These are phyloP conservation scores for Penicillium silybi DNA, from an alignment of 495 filamentous ascomycete genomes.

Conservation along the genomic window DNA sequence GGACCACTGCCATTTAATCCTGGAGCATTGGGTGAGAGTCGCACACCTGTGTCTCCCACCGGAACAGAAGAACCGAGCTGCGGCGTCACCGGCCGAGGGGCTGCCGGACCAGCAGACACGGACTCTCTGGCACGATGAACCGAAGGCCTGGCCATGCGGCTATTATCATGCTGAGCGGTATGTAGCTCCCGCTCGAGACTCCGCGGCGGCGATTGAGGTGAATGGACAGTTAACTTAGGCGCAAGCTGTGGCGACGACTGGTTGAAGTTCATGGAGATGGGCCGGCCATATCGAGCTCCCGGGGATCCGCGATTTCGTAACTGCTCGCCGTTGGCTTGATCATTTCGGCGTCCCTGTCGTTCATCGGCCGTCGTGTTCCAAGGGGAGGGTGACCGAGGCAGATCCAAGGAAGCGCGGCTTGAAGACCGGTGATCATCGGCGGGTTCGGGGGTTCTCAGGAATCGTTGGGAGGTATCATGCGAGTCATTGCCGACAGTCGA, in stretches of 20 bases:
- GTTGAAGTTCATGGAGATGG: slow-evolving; percentile 49
- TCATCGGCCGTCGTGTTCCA: slow-evolving; percentile 34
- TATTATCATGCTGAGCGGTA: slow-evolving; percentile 18
- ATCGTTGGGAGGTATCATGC: slow-evolving; percentile 31
- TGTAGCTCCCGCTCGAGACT: slow-evolving; percentile 12
- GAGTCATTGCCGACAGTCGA: slow-evolving; percentile 27
- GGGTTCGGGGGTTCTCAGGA: slow-evolving; percentile 37
- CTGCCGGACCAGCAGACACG: slow-evolving; percentile 35
- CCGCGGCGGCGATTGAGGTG: slow-evolving; percentile 70
- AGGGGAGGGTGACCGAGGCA: slow-evolving; percentile 45
- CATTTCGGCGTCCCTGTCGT: slow-evolving; percentile 17
- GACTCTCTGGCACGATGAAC: slow-evolving; percentile 26
- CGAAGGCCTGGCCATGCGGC: slow-evolving; percentile 24
- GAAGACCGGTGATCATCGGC: slow-evolving; percentile 44
- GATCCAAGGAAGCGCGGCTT: slow-evolving; percentile 47
- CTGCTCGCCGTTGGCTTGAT: slow-evolving; percentile 19
- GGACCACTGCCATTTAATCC: slow-evolving; percentile 20
- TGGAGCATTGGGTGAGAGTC: slow-evolving; percentile 46
- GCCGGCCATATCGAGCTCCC: slow-evolving; percentile 30
- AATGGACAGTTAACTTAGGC: slow-evolving; percentile 68
- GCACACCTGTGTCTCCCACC: slow-evolving; percentile 45
- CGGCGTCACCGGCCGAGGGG: slow-evolving; percentile 43
- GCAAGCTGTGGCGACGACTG: slow-evolving; percentile 57
- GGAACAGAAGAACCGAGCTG: slow-evolving; percentile 49
- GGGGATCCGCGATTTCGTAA: slow-evolving; percentile 33